Conservation (phyloP, 805 yeast genomes). For the Metschnikowia shivogae region DNA sequence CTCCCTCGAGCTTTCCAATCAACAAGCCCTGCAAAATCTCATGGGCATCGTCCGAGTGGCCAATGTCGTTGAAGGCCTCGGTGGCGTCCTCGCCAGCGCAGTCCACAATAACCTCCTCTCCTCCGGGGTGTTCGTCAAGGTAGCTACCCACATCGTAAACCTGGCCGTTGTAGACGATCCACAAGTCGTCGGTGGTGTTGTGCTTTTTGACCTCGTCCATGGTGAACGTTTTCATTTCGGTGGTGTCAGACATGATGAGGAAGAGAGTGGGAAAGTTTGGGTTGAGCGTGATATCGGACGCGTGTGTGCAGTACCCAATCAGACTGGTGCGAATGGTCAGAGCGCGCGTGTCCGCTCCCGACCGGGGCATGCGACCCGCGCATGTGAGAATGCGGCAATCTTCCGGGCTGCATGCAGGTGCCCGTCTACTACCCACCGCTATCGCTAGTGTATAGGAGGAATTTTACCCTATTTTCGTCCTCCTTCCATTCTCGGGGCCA, state of each 20-base stretch:
- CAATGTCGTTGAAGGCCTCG: conserved; percentile 72
- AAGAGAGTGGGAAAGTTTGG: neutral
- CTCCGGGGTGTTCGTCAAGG: conserved; percentile 66
- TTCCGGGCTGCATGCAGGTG: too few species aligned
- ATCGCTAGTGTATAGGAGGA: too few species aligned
- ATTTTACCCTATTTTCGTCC: too few species aligned
- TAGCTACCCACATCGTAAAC: conserved; percentile 40
- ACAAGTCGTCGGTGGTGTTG: conserved; percentile 37
- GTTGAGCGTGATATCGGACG: neutral
- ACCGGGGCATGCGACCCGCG: neutral
- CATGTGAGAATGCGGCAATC: too few species aligned
- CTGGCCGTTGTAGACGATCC: conserved; percentile 43
- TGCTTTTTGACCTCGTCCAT: conserved; percentile 47
- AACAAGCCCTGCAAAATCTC: conserved; percentile 63
- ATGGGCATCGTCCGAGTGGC: conserved; percentile 95
- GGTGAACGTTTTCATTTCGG: conserved; percentile 44
- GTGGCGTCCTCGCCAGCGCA: conserved; percentile 81
- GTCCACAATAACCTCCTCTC: conserved; percentile 74
- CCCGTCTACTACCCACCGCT: too few species aligned
- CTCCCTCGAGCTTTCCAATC: conserved; percentile 77
- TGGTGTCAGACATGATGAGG: conserved; percentile 13
- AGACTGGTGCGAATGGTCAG: conserved; percentile 10
- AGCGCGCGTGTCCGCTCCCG: neutral
- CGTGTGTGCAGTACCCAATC: conserved; percentile 17
- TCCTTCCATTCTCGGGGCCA: neutral